Conservation (phyloP, 176 grass and related monocot species). For the Ananas comosus region DNA sequence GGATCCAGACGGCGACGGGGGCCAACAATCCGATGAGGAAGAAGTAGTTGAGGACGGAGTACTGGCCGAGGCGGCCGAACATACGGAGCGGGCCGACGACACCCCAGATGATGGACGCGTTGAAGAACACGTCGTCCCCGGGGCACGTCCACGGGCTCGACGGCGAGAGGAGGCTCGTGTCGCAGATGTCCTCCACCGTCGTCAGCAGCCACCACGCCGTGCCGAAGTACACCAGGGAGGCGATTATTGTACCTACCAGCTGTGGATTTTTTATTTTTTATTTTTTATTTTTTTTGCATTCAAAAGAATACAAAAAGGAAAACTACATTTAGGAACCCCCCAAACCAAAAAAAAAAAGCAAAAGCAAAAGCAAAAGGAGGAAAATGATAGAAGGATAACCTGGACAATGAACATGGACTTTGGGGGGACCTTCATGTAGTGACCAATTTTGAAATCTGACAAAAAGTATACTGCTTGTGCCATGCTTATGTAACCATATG, state of each 20-base stretch:
- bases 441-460: conserved; percentile 21
- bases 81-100: conserved; percentile 6
- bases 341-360: no score
- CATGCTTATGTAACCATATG: conserved; percentile 20
- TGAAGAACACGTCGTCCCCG: conserved; percentile 9
- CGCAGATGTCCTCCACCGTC: conserved; percentile 2
- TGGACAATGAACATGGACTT: conserved; percentile 19
- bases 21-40: neutral
- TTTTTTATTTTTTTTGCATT: neutral
- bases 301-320: no score
- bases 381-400: neutral
- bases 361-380: neutral
- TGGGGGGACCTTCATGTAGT: conserved; percentile 24
- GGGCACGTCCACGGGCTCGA: conserved; percentile 15
- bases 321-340: no score
- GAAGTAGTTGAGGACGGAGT: conserved; percentile 4
- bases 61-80: conserved; percentile 5
- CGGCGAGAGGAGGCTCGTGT: neutral
- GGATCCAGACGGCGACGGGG: conserved; percentile 2
- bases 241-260: conserved; percentile 4
- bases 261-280: neutral
- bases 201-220: conserved; percentile 17
- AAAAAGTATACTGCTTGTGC: conserved; percentile 14
- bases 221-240: conserved; percentile 5
- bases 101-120: conserved; percentile 9